phyloP scores from a whole-genome alignment of 2,329 filamentous ascomycete species.

The Penicillium sp. region DNA sequence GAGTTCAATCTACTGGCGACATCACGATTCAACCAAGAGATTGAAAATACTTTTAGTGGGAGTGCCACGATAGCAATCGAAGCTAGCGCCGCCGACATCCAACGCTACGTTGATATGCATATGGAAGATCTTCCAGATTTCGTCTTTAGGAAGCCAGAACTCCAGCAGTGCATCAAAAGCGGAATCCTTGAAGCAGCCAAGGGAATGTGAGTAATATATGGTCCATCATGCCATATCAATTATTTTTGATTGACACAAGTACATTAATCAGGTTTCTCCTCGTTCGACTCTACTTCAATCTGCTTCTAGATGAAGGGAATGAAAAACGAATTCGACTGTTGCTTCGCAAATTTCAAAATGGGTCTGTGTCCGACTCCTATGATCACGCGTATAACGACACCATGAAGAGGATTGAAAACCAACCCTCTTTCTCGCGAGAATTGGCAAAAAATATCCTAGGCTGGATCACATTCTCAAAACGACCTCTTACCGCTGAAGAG shows the following conservation, averaged over 20 bases:
- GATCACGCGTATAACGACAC: conserved; percentile 43
- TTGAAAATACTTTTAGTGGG: no score
- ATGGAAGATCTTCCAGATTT: no score
- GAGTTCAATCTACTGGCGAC: no score
- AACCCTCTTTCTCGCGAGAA: conserved; percentile 21
- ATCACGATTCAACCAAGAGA: no score
- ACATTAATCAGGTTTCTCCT: conserved; percentile 26
- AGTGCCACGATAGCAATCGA: no score
- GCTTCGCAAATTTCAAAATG: not conserved
- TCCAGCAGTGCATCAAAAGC: no score
- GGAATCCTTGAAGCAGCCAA: conserved; percentile 23
- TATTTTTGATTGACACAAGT: no score
- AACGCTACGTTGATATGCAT: no score
- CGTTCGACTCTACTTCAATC: conserved; percentile 16
- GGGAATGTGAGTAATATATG: conserved; percentile 24
- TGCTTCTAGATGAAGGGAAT: conserved; percentile 3
- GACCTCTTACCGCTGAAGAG: no score
- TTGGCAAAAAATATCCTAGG: conserved; percentile 41
- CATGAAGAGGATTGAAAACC: conserved; percentile 45
- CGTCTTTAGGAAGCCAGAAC: no score
- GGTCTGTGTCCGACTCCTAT: conserved; percentile 26
- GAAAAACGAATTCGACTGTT: conserved; percentile 4
- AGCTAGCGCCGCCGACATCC: no score
- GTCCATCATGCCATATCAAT: no score
- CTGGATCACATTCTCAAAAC: conserved; percentile 36